phyloP scores from a whole-genome alignment of 345 rosid species.

The Brassica rapa region DNA sequence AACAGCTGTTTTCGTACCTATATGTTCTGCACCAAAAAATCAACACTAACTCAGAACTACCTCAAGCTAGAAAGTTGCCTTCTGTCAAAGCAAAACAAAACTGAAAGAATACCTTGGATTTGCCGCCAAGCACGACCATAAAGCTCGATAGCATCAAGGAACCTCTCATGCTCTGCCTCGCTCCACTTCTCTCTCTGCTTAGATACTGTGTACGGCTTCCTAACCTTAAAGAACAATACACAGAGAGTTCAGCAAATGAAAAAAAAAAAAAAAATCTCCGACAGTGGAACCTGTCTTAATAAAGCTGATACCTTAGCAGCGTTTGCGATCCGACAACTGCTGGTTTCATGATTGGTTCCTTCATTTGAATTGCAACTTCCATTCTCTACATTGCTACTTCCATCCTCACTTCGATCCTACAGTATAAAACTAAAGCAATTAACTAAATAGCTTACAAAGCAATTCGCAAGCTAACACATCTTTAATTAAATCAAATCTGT shows the following conservation, averaged over 20 bases:
- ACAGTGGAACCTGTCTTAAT: neutral
- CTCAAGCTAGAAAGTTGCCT: neutral
- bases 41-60: slow-evolving; percentile 26
- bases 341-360: slow-evolving; percentile 23
- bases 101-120: slow-evolving; percentile 59
- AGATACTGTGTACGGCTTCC: slow-evolving; percentile 80
- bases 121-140: slow-evolving; percentile 90
- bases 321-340: slow-evolving; percentile 1
- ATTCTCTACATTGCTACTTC: slow-evolving; percentile 27
- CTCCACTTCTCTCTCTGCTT: slow-evolving; percentile 94
- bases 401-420: slow-evolving; percentile 36
- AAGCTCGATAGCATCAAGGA: slow-evolving; percentile 82
- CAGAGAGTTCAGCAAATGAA: neutral
- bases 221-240: slow-evolving; percentile 44
- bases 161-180: slow-evolving; percentile 78
- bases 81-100: neutral
- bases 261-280: neutral
- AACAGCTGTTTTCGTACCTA: slow-evolving; percentile 87
- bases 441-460: neutral
- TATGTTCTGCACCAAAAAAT: slow-evolving; percentile 59
- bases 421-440: neutral
- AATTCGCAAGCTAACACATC: neutral
- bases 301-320: slow-evolving; percentile 24
- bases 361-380: slow-evolving; percentile 27
- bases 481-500: neutral